Evolutionary conservation across 441 rosid genomes (phyloP).

Genomic region (Adansonia rubrostipa): DNA sequence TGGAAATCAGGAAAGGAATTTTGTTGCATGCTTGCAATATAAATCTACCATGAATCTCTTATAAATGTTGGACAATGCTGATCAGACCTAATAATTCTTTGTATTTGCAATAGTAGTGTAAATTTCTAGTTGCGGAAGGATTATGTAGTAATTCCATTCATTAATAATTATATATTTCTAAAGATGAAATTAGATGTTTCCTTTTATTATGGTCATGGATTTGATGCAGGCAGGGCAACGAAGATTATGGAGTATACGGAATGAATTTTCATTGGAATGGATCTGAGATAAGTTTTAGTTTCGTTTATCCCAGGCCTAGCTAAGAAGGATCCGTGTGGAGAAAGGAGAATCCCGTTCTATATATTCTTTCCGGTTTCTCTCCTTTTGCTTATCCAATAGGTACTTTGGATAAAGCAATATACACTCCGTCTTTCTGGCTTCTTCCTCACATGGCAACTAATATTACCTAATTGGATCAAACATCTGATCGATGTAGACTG

Average conservation of each 20-base stretch:
- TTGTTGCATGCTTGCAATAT: not conserved
- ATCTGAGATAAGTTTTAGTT: not conserved
- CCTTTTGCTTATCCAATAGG: not conserved
- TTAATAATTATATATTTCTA: not conserved
- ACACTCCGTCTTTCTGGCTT: not conserved
- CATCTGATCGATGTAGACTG: too few relatives aligned
- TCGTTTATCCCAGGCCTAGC: slow-evolving; percentile 6
- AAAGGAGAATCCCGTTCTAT: not conserved
- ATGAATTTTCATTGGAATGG: not conserved
- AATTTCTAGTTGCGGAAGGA: not conserved
- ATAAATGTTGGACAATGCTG: too few relatives aligned
- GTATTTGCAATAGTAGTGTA: too few relatives aligned
- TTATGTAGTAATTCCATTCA: not conserved
- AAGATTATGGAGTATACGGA: not conserved
- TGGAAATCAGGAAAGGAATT: not conserved
- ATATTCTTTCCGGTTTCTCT: not conserved
- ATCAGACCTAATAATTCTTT: too few relatives aligned
- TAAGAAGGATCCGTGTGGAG: slow-evolving; percentile 18
- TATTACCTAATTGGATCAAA: too few relatives aligned
- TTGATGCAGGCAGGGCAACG: not conserved
- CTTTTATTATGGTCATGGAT: not conserved
- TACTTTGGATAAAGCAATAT: not conserved
- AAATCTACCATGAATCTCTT: not conserved
- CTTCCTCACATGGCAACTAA: too few relatives aligned
- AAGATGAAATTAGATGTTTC: not conserved